These are phyloP conservation scores for Quercus wislizeni DNA, from an alignment of 306 rosid genomes.

Conservation along the genomic window DNA sequence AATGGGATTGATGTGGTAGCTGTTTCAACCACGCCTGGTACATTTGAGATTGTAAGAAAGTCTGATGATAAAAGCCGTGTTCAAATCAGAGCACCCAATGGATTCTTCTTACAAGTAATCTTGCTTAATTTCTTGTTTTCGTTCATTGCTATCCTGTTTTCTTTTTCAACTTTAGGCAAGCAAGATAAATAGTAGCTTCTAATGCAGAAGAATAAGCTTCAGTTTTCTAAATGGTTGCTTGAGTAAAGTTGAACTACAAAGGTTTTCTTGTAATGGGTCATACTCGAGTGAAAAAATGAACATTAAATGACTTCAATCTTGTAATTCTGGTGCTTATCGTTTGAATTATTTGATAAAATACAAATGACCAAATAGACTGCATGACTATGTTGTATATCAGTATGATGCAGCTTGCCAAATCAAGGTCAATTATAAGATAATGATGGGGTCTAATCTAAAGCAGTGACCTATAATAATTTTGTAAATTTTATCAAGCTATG, in stretches of 20 bases:
- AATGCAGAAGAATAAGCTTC: background rate
- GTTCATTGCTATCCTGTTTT: background rate
- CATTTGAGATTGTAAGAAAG: slow-evolving; percentile 45
- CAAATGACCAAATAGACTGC: too few species aligned
- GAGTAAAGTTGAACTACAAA: background rate
- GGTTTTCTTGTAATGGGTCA: too few species aligned
- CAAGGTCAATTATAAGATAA: too few species aligned
- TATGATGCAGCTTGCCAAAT: too few species aligned
- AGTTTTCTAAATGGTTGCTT: background rate
- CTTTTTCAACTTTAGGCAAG: background rate
- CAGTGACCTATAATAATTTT: too few species aligned
- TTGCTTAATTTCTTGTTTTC: background rate
- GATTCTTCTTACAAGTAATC: slow-evolving; percentile 60
- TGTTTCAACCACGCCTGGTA: slow-evolving; percentile 29
- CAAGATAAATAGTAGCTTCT: too few species aligned
- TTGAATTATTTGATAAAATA: too few species aligned
- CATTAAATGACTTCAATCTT: too few species aligned
- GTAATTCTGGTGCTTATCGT: too few species aligned
- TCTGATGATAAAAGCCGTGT: slow-evolving; percentile 33
- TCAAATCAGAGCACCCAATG: slow-evolving; percentile 61
- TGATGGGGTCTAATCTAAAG: too few species aligned
- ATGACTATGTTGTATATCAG: slow-evolving; percentile 28
- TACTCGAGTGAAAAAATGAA: too few species aligned
- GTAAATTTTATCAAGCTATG: too few species aligned
- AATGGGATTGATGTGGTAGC: slow-evolving; percentile 46